A percentile compares a stretch with the other conserved stretches of the same genome.
Evolutionary conservation across 1,284 basidiomycete species (phyloP).

Genomic region (Moniliella sp.): DNA sequence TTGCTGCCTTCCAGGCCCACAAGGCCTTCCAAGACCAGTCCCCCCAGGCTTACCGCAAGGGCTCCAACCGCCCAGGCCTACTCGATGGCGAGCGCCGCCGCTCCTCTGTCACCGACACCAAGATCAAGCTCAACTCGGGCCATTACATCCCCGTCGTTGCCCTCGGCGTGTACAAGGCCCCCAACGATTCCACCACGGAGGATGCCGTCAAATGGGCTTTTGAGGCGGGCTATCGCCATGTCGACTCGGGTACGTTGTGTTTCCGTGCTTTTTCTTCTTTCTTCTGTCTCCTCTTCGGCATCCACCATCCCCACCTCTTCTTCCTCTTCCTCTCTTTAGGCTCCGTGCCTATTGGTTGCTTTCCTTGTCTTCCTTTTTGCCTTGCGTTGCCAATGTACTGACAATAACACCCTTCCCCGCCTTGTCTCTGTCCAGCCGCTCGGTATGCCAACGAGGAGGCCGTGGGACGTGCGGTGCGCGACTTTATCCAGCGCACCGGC

Average conservation of each 20-base stretch:
- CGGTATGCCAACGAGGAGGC: constrained; percentile 33
- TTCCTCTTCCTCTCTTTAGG: background rate
- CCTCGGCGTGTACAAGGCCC: constrained; percentile 31
- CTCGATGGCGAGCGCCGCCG: constrained; percentile 1
- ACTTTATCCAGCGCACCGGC: constrained; percentile 18
- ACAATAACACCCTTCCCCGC: background rate
- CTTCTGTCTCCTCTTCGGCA: background rate
- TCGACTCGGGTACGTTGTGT: constrained; percentile 27
- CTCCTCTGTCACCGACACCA: constrained; percentile 17
- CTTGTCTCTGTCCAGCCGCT: constrained; percentile 8
- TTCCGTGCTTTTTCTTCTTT: too few relatives aligned
- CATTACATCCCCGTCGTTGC: constrained; percentile 27
- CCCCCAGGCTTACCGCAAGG: too few relatives aligned
- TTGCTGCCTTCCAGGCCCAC: too few relatives aligned
- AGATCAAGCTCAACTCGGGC: constrained; percentile 26
- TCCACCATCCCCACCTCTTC: background rate
- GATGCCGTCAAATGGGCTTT: constrained; percentile 31
- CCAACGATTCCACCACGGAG: constrained; percentile 28
- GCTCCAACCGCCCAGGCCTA: too few relatives aligned
- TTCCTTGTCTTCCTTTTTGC: too few relatives aligned
- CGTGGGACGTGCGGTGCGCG: constrained; percentile 29
- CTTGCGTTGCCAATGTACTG: background rate
- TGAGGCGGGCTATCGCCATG: constrained; percentile 31
- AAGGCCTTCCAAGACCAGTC: too few relatives aligned
- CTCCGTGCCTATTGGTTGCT: too few relatives aligned